A percentile compares a stretch with the other conserved stretches of the same genome.
Conservation (phyloP, 495 filamentous ascomycete species). For the Penicillium crystallinum region DNA sequence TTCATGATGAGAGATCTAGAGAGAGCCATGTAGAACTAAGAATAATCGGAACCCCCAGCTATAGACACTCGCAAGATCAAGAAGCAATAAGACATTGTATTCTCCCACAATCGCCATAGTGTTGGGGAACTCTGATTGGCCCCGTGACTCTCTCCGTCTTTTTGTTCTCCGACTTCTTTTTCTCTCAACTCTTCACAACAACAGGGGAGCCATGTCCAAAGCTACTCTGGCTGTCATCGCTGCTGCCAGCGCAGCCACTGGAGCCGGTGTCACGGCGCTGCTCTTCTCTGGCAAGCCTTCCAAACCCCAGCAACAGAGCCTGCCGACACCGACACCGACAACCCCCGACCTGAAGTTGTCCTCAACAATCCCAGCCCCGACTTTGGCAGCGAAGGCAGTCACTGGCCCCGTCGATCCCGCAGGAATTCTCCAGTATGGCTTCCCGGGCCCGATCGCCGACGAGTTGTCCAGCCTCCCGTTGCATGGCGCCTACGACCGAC, state of each 20-base stretch:
- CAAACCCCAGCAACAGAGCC: conserved; percentile 43
- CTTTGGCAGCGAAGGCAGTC: conserved; percentile 34
- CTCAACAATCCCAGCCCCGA: conserved; percentile 34
- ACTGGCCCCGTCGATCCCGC: conserved; percentile 69
- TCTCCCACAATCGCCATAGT: too few relatives aligned
- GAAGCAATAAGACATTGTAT: too few relatives aligned
- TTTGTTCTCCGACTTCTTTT: conserved; percentile 5
- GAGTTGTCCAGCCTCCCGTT: conserved; percentile 68
- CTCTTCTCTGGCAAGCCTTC: conserved; percentile 61
- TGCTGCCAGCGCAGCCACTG: conserved; percentile 81
- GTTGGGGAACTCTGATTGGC: conserved; percentile 20
- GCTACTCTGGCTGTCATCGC: conserved; percentile 82
- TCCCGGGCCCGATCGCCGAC: conserved; percentile 86
- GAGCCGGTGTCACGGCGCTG: conserved; percentile 75
- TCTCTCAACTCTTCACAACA: conserved; percentile 4
- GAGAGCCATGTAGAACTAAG: too few relatives aligned
- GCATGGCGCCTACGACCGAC: conserved; percentile 83
- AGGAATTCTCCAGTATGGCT: conserved; percentile 93
- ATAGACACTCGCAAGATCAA: too few relatives aligned
- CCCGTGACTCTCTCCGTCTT: conserved; percentile 13
- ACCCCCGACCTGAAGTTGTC: conserved; percentile 18
- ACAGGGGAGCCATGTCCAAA: conserved; percentile 62
- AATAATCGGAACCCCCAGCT: too few relatives aligned
- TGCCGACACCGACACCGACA: conserved; percentile 29
- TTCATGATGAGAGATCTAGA: too few relatives aligned